Base-by-base conservation (phyloP, 345 rosid species). In the Gossypium anomalum region DNA sequence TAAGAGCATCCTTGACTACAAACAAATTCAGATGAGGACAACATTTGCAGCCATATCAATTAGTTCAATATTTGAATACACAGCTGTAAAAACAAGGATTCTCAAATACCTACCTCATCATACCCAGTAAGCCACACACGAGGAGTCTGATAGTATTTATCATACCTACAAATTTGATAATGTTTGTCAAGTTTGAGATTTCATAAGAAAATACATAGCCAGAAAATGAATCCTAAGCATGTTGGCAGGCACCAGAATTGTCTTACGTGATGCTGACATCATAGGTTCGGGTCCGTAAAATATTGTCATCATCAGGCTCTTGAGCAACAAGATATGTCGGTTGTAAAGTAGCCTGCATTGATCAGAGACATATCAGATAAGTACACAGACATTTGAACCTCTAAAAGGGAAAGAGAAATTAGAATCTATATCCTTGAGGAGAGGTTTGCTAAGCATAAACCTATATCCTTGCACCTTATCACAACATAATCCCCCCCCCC, bases 191-290 rank as follows among this genome's bases (percentile, higher is more conserved):
- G 57, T 77, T 9, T 55, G 29, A 6, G 55, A 22, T 43, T 51
- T 52, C 66, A 70, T 44, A 41, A 23, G 9, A 15, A 51, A 27
- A 29, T 9, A 16, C 59, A 49, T 68, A 41, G 41, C 38, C 63
- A 13, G 41, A 47, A 15, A 47, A 67, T 34, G 45, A 22, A 67
- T 14, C 13, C 55, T 47, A 22, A 67, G 71, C 47, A 69, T 1
- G 2, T 70, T 16, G 29, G 27, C 29, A 48, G 47, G 55, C 47
- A n/a, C 25, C 45, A 61, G 20, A 27, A 25, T 60, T 56, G 25
- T 71, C 91, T 84, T 90, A 96, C 98, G 99, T 91, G 80, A 96
- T 96, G 92, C 93, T 96, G 80, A 96, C 85, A 88, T 93, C 99
- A 79, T 96, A 96, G 52, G 99, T 93, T 75, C 99, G 92, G 27